Percentiles rank a stretch among this genome's conserved stretches.
phyloP scores from a whole-genome alignment of 306 rosid species.

The Lathyrus oleraceus region DNA sequence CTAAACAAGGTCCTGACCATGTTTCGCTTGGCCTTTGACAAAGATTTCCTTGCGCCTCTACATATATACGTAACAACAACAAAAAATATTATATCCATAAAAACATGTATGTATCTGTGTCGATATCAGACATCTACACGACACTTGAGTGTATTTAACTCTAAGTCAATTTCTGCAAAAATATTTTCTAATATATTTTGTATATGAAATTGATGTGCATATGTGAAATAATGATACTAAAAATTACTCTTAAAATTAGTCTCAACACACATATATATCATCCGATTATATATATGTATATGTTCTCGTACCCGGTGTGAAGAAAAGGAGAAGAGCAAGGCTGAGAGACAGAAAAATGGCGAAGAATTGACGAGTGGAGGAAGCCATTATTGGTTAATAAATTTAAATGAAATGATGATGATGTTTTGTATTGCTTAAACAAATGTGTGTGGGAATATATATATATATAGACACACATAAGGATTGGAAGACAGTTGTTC shows the following conservation, averaged over 20 bases:
- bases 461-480: too few species aligned
- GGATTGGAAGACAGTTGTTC: background rate
- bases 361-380: background rate
- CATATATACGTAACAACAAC: background rate
- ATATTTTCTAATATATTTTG: too few species aligned
- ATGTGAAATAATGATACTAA: too few species aligned
- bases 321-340: background rate
- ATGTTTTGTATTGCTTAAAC: background rate
- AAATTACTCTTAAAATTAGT: too few species aligned
- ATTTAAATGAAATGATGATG: background rate
- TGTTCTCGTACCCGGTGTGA: background rate
- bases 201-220: too few species aligned
- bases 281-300: background rate
- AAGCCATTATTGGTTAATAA: background rate
- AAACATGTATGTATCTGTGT: too few species aligned
- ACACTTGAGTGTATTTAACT: too few species aligned
- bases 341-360: background rate
- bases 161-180: too few species aligned
- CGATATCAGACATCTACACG: too few species aligned
- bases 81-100: too few species aligned
- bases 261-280: background rate
- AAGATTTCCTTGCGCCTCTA: background rate
- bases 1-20: background rate
- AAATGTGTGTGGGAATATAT: background rate
- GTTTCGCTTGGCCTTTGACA: background rate